These are phyloP conservation scores for Citropsis articulata DNA, from an alignment of 345 rosid species.

Conservation along the genomic window DNA sequence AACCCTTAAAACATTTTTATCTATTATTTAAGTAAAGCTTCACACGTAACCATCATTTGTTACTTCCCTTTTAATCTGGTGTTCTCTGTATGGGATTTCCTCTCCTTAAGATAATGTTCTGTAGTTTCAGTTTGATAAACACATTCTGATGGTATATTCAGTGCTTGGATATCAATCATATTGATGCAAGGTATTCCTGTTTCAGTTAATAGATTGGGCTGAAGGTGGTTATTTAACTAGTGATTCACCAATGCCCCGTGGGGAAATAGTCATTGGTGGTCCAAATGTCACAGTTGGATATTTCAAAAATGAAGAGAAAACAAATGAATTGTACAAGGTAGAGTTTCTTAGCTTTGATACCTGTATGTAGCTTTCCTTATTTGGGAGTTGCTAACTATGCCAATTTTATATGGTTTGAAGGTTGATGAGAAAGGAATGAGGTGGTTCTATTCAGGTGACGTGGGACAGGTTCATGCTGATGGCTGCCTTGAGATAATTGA, in stretches of 20 bases:
- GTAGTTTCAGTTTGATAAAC: background rate
- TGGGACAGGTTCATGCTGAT: conserved; percentile 87
- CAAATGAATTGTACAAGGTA: conserved; percentile 89
- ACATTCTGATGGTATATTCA: background rate
- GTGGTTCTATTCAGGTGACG: conserved; percentile 98
- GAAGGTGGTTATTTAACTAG: conserved; percentile 82
- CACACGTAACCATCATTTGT: background rate
- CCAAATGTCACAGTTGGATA: conserved; percentile 89
- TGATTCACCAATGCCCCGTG: conserved; percentile 90
- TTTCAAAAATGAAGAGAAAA: conserved; percentile 87
- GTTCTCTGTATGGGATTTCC: background rate
- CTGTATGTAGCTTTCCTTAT: background rate
- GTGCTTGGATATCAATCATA: background rate
- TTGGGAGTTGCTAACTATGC: background rate
- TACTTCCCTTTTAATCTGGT: background rate
- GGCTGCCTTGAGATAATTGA: conserved; percentile 98
- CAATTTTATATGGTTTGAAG: conserved; percentile 36
- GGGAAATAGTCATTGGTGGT: conserved; percentile 95
- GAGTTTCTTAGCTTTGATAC: conserved; percentile 8
- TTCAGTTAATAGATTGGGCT: conserved; percentile 95
- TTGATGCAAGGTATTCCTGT: background rate
- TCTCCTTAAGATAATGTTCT: background rate
- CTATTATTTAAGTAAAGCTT: background rate
- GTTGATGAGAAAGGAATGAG: conserved; percentile 91
- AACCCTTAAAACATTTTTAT: background rate